These are phyloP conservation scores for Penicillium samsonianum DNA, from an alignment of 495 filamentous ascomycete species.

Conservation along the genomic window DNA sequence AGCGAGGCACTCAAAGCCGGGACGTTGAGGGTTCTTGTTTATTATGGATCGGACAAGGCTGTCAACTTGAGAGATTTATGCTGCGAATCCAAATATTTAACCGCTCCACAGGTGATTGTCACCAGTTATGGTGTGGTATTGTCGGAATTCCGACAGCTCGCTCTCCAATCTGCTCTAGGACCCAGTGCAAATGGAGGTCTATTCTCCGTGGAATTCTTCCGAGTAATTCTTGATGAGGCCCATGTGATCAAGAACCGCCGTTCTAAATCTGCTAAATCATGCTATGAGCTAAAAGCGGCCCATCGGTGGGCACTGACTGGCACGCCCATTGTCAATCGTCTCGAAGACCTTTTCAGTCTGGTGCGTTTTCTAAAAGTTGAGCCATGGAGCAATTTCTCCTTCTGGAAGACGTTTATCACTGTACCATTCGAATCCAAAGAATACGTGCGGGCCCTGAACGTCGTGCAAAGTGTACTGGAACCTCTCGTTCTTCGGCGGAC, in stretches of 20 bases:
- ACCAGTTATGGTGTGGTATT: constrained; percentile 95
- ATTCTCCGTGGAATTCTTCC: constrained; percentile 90
- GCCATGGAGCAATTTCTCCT: constrained; percentile 97
- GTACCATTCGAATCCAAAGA: constrained; percentile 94
- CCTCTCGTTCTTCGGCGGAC: constrained; percentile 93
- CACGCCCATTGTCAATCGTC: constrained; percentile 93
- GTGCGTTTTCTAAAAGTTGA: constrained; percentile 91
- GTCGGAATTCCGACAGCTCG: constrained; percentile 79
- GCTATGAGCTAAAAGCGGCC: constrained; percentile 79
- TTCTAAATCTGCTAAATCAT: constrained; percentile 87
- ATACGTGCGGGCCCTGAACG: constrained; percentile 88
- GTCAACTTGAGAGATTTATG: constrained; percentile 75
- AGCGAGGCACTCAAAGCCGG: constrained; percentile 89
- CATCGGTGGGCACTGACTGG: constrained; percentile 95
- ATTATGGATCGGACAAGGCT: constrained; percentile 85
- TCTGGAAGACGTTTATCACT: constrained; percentile 98
- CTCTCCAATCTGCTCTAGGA: constrained; percentile 53
- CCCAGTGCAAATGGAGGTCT: constrained; percentile 66
- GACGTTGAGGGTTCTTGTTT: constrained; percentile 79
- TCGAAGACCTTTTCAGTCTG: constrained; percentile 96
- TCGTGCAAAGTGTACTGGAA: constrained; percentile 95
- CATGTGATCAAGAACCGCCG: constrained; percentile 91
- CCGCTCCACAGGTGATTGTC: constrained; percentile 85
- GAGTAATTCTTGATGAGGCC: constrained; percentile 92
- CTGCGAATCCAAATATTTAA: constrained; percentile 64